phyloP scores from a whole-genome alignment of 148 eudicot species.

The Chenopodium quinoa region DNA sequence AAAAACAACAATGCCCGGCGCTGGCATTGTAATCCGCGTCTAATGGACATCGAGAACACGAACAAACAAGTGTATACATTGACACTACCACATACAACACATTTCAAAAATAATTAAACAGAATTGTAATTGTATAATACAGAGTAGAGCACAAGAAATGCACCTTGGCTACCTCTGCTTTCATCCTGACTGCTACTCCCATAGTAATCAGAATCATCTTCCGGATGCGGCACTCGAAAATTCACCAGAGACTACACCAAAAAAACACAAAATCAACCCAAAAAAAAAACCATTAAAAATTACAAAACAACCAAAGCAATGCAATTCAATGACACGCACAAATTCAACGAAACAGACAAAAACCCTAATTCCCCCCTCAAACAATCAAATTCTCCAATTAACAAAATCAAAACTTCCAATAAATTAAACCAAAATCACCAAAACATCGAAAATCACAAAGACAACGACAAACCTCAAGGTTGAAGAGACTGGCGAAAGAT shows the following conservation, averaged over 20 bases:
- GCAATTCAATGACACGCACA: slow-evolving; percentile 2
- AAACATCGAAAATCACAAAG: slow-evolving; percentile 13
- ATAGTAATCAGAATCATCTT: slow-evolving; percentile 77
- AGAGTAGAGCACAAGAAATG: neutral
- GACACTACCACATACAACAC: neutral
- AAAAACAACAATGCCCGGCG: neutral
- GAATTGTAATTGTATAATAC: neutral
- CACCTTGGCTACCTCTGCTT: slow-evolving; percentile 83
- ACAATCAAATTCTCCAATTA: slow-evolving; percentile 6
- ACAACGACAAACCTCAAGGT: slow-evolving; percentile 63
- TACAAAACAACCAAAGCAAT: neutral
- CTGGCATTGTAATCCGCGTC: neutral
- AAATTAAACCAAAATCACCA: neutral
- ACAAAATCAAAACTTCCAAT: neutral
- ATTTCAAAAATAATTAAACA: neutral
- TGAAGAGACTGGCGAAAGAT: slow-evolving; percentile 68
- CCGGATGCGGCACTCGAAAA: slow-evolving; percentile 75
- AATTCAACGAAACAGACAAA: neutral
- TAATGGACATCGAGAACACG: neutral
- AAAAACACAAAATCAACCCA: neutral
- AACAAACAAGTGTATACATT: neutral
- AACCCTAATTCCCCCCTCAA: slow-evolving; percentile 13
- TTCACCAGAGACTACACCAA: slow-evolving; percentile 82
- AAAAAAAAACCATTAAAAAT: neutral
- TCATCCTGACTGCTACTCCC: slow-evolving; percentile 92